Conservation (phyloP, 2,329 filamentous ascomycete genomes). For the Seiridium unicorne region DNA sequence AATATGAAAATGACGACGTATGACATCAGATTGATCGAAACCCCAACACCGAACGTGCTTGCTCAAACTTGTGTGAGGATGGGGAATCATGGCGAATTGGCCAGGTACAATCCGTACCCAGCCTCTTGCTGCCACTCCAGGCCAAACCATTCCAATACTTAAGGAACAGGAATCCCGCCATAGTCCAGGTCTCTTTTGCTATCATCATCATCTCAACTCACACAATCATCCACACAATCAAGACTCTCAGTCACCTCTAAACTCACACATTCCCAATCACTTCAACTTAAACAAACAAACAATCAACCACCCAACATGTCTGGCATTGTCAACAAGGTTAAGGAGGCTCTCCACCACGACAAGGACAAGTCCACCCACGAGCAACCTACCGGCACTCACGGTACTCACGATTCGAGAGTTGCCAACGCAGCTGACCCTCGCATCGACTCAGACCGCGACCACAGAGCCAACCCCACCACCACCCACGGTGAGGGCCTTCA, state of each 20-base stretch:
- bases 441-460: constrained; percentile 42
- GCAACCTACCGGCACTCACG: constrained; percentile 24
- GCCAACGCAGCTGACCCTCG: constrained; percentile 42
- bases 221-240: neutral
- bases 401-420: constrained; percentile 26
- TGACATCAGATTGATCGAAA: neutral
- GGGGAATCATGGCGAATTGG: neutral
- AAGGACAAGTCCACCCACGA: constrained; percentile 36
- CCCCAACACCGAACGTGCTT: neutral
- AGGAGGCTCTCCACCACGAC: constrained; percentile 50
- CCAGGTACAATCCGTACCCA: neutral
- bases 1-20: neutral
- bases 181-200: neutral
- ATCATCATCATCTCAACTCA: neutral
- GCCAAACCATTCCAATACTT: neutral
- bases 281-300: neutral
- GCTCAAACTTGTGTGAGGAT: neutral
- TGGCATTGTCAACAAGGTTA: constrained; percentile 57
- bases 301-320: constrained; percentile 46
- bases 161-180: neutral
- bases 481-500: neutral
- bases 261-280: neutral
- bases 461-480: too few relatives aligned
- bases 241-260: neutral
- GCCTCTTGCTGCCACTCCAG: neutral